Conservation (phyloP, 2,329 filamentous ascomycete genomes). For the Hirsutella minnesotensis region DNA sequence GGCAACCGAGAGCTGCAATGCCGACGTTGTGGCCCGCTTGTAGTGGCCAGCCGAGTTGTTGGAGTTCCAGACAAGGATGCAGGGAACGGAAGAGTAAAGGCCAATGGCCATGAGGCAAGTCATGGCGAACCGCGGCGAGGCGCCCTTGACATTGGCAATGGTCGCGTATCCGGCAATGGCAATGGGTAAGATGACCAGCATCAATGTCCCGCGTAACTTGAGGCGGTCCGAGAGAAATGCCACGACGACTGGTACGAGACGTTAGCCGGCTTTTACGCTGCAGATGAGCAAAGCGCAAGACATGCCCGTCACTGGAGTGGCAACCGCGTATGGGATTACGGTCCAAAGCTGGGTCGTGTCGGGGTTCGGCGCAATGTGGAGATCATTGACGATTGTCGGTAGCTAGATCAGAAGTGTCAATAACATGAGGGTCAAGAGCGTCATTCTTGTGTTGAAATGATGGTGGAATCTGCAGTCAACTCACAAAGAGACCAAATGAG, state of each 20-base stretch:
- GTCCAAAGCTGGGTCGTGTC: constrained; percentile 51
- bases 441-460: background rate
- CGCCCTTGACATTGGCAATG: constrained; percentile 41
- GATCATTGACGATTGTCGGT: constrained; percentile 51
- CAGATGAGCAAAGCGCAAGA: background rate
- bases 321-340: constrained; percentile 52
- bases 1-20: constrained; percentile 52
- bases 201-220: constrained; percentile 45
- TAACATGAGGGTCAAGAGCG: background rate
- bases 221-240: constrained; percentile 50
- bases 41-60: constrained; percentile 61
- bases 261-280: background rate
- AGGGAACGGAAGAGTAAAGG: constrained; percentile 50
- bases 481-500: constrained; percentile 51
- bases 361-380: constrained; percentile 38
- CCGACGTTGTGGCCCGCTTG: constrained; percentile 56
- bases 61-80: constrained; percentile 52
- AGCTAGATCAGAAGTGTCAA: constrained; percentile 23
- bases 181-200: constrained; percentile 50
- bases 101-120: constrained; percentile 57
- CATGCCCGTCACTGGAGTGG: constrained; percentile 40
- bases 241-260: constrained; percentile 26
- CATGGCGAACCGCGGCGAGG: constrained; percentile 50
- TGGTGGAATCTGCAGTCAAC: constrained; percentile 15
- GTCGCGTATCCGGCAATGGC: constrained; percentile 55